A percentile compares a stretch with the other conserved stretches of the same genome.
phyloP scores from a whole-genome alignment of 2,329 filamentous ascomycete genomes.

The Neonectria ditissima region DNA sequence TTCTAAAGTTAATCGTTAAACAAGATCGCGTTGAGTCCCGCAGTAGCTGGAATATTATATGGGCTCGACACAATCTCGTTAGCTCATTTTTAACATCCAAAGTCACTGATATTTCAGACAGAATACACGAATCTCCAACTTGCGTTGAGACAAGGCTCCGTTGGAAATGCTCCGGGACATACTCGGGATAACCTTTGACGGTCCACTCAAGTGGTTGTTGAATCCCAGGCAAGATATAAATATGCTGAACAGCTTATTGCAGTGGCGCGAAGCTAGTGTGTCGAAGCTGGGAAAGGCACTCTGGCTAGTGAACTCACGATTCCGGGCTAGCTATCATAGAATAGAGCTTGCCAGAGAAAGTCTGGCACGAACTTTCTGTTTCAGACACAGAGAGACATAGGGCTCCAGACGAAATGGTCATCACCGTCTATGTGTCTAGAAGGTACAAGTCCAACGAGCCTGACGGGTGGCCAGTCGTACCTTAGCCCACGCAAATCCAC shows the following conservation, averaged over 20 bases:
- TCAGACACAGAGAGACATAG: not conserved
- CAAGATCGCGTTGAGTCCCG: not conserved
- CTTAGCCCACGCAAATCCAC: too few relatives aligned
- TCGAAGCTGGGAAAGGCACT: not conserved
- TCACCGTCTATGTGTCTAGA: too few relatives aligned
- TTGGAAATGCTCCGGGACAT: not conserved
- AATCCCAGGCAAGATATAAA: too few relatives aligned
- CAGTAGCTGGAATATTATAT: not conserved
- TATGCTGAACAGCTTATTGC: too few relatives aligned
- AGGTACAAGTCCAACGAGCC: too few relatives aligned
- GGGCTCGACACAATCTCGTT: not conserved
- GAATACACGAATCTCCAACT: not conserved
- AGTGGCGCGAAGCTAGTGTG: too few relatives aligned
- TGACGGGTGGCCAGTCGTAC: too few relatives aligned
- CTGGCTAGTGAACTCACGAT: not conserved
- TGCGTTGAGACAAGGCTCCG: not conserved
- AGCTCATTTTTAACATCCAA: not conserved
- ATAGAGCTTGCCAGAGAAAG: not conserved
- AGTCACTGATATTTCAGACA: not conserved
- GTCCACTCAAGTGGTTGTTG: too few relatives aligned
- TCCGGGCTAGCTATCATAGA: not conserved
- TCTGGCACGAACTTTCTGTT: not conserved
- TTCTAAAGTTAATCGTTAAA: not conserved
- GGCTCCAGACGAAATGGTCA: too few relatives aligned
- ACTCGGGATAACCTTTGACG: too few relatives aligned